Base-by-base conservation (phyloP, 2,329 filamentous ascomycete species). In the Phyllosticta ampelicida region DNA sequence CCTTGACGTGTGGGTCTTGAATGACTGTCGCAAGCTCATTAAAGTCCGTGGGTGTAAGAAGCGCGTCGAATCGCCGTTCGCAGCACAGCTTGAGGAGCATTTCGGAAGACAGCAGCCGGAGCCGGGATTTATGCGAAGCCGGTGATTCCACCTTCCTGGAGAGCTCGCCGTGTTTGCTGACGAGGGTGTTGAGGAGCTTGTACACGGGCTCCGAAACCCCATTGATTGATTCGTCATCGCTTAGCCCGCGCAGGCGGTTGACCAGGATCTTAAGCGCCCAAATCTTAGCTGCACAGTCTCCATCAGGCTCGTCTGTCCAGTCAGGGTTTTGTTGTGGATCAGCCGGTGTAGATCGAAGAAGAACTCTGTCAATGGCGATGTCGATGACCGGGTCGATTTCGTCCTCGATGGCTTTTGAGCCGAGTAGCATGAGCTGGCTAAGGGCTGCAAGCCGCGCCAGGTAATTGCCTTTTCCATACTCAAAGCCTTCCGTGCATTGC, bases 211-310 rank as follows among this genome's bases (percentile, higher is more conserved):
- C 79, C 1, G 86, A 84, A 60, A 75, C 73, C 36, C 77, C 75
- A 53, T 73, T 70, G 60, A 82, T 74, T n/a, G 67, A 64, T 9
- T 70, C 66, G 5, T 69, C 65, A n/a, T 75, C 78, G 63, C 85
- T 70, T 68, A 80, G 60, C 70, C 81, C 86, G 48, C 91, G 84
- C 18, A 96, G 79, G 56, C 88, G 84, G 70, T 97, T 97, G 60
- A 94, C 89, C 23, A 97, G 78, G 16, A 90, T 86, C 68, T 87
- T 92, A 53, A 97, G 75, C 1, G 91, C 87, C 76, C 90, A 85
- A 59, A 85, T 82, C 72, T 97, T 96, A 19, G 90, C 86, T 61
- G 86, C 81, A 16, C 89, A 86, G 67, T 96, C 90, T 55, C 92
- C 84, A 62, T 95, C 88, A 62, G 90, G 74, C 30, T 83, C 79